Base-by-base conservation (phyloP, 2,329 filamentous ascomycete species). In the Fusarium redolens region DNA sequence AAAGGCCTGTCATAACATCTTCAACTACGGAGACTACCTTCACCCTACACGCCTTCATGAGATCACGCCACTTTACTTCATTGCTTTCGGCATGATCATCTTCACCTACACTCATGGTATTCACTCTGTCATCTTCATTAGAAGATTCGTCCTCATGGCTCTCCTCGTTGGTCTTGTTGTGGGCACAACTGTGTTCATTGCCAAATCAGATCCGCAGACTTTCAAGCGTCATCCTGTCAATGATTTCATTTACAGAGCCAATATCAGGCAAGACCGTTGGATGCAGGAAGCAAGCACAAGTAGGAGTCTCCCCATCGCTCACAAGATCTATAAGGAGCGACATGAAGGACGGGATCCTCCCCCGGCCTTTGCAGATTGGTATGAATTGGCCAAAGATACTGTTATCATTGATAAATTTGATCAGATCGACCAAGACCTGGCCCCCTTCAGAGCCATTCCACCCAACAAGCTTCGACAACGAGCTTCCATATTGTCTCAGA, bases 311-410 rank as follows among this genome's bases (percentile, higher is more conserved):
- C 80, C 80, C 2, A 79, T 85, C 13, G 88, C 87, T 1, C 83
- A 85, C 7, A 77, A 79, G 8, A 83, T 87, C 61, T 90, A 90
- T 74, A 82, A 83, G 52, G 84, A 87, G 52, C 83, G 85, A 9
- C 84, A 90, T 65, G 75, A 92, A 75, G 89, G 90, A 18, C 89
- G 94, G 67, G 84, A 90, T 33, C 94, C 95, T 20, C 95, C 95
- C 15, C 93, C 92, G 2, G 89, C 92, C 65, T 97, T 97, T 76
- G 92, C 95, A 76, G 90, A 91, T 73, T 97, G 95, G 95, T 97
- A 92, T 78, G 87, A 92, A 25, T 94, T 93, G 77, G 93, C 94
- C 9, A 89, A 88, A 69, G 85, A 88, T n/a, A 92, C 95, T 1
- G 85, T 89, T 58, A 85, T 97, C 57, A 90, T 96, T 61, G 95